Conservation (phyloP, 495 filamentous ascomycete species). For the Penicillium ochrochloron region DNA sequence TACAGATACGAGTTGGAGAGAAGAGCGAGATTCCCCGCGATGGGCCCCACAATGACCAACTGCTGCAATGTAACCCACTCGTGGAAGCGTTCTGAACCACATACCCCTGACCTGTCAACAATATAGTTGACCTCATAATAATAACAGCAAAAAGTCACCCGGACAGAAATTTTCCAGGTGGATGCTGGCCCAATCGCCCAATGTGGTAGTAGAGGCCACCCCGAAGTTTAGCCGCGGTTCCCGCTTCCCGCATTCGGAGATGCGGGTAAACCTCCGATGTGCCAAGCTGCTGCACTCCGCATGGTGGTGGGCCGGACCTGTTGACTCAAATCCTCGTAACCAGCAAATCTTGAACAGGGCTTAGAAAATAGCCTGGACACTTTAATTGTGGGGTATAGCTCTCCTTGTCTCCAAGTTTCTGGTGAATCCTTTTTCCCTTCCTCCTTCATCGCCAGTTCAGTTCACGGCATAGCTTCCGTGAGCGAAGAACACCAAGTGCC, state of each 20-base stretch:
- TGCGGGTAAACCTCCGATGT: slow-evolving; percentile 12
- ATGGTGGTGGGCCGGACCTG: not conserved
- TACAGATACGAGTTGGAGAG: not conserved
- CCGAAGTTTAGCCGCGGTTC: slow-evolving; percentile 12
- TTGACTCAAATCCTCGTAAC: not conserved
- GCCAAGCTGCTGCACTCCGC: slow-evolving; percentile 20
- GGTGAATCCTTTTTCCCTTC: not conserved
- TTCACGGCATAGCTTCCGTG: not conserved
- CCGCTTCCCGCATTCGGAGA: slow-evolving; percentile 5
- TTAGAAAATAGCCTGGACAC: not conserved
- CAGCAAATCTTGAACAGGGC: not conserved
- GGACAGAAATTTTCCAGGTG: not conserved
- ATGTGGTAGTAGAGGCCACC: not conserved
- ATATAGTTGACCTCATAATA: not conserved
- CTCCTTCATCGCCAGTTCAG: not conserved
- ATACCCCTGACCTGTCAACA: not conserved
- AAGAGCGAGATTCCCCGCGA: not conserved
- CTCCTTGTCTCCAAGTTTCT: not conserved
- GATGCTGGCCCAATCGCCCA: not conserved
- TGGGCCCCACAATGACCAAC: not conserved
- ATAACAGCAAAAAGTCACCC: not conserved
- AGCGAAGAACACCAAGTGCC: not conserved
- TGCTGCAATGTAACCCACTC: not conserved
- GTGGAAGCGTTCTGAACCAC: not conserved
- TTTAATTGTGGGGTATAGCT: not conserved